A percentile compares a stretch with the other conserved stretches of the same genome.
Evolutionary conservation across 495 filamentous ascomycete species (phyloP).

Genomic region (Glonium stellatum): DNA sequence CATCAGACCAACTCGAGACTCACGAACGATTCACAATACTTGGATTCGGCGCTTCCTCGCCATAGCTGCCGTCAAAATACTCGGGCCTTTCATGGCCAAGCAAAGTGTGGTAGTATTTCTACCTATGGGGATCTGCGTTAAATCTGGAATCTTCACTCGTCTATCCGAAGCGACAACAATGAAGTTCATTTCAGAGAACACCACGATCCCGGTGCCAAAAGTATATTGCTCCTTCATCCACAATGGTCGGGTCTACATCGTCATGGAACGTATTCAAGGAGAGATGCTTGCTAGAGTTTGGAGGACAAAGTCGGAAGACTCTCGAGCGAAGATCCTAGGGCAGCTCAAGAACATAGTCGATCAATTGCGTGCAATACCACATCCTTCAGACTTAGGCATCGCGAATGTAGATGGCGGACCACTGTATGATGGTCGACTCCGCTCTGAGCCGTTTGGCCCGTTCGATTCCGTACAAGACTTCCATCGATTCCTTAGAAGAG

Average conservation of each 20-base stretch:
- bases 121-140: neutral
- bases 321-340: neutral
- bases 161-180: constrained; percentile 5
- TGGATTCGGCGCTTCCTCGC: neutral
- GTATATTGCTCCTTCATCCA: constrained; percentile 5
- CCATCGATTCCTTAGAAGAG: constrained; percentile 40
- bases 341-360: neutral
- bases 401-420: constrained; percentile 36
- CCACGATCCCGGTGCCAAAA: constrained; percentile 13
- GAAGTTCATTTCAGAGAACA: constrained; percentile 16
- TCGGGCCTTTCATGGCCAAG: neutral
- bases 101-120: neutral
- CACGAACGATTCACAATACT: neutral
- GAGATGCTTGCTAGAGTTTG: neutral
- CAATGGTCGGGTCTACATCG: neutral
- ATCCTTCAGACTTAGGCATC: neutral
- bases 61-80: neutral
- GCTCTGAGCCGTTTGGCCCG: constrained; percentile 37
- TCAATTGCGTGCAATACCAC: neutral
- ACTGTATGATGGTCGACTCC: constrained; percentile 39
- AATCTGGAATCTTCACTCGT: neutral
- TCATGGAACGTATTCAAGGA: neutral
- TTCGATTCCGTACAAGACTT: constrained; percentile 41
- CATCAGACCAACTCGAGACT: too few relatives aligned
- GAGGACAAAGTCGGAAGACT: neutral